phyloP scores from a whole-genome alignment of 441 rosid genomes.

The Corymbia citriodora region DNA sequence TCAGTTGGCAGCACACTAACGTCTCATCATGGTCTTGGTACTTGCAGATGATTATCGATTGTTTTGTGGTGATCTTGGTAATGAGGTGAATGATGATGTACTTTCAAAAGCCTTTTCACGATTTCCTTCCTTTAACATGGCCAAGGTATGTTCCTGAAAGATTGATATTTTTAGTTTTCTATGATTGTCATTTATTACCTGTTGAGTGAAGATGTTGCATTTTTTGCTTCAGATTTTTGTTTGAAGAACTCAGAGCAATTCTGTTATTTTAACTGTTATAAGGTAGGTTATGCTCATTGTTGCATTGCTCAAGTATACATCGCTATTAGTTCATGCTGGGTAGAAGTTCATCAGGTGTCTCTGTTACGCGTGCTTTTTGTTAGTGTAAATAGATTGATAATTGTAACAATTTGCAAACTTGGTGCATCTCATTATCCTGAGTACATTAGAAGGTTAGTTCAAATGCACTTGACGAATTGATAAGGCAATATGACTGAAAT shows the following conservation, averaged over 20 bases:
- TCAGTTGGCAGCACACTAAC: background rate
- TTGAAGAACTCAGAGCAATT: constrained; percentile 33
- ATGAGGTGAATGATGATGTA: constrained; percentile 99
- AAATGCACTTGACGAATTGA: background rate
- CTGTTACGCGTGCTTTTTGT: background rate
- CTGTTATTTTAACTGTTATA: constrained; percentile 3
- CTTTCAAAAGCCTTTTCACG: constrained; percentile 88
- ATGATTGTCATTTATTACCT: background rate
- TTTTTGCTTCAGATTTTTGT: constrained; percentile 40
- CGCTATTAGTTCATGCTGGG: background rate
- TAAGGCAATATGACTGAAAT: background rate
- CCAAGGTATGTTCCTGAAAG: constrained; percentile 44
- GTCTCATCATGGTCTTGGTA: background rate
- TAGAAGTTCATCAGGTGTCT: background rate
- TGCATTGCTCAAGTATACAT: background rate
- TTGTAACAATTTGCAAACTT: background rate
- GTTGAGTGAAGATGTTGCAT: constrained; percentile 25
- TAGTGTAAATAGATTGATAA: background rate
- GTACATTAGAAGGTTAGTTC: background rate
- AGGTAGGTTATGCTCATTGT: constrained; percentile 1
- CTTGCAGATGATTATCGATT: constrained; percentile 81
- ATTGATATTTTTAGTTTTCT: background rate
- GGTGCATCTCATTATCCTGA: background rate
- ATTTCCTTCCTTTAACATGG: constrained; percentile 96
- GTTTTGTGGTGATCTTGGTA: constrained; percentile 98